Percentiles rank a stretch among this genome's conserved stretches.
These are phyloP conservation scores for Debaryomyces prosopidis DNA, from an alignment of 805 yeast genomes.

Conservation along the genomic window DNA sequence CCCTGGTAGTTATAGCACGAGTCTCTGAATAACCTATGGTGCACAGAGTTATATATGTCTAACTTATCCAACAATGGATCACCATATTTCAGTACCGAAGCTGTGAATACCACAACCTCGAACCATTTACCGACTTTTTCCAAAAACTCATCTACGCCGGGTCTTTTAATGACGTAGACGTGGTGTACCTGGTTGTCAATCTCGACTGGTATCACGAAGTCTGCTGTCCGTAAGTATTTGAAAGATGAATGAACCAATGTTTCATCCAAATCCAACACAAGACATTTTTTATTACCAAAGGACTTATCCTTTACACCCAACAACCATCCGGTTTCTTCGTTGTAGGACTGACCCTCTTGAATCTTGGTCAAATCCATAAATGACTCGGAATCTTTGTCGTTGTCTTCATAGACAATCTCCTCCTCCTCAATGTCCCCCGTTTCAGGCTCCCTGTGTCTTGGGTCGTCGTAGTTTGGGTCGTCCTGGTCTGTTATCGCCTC, in stretches of 20 bases:
- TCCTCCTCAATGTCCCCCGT: conserved; percentile 4
- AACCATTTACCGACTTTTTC: conserved; percentile 77
- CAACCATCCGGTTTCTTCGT: conserved; percentile 62
- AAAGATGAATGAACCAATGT: conserved; percentile 95
- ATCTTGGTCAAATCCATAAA: conserved; percentile 60
- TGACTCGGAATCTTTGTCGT: conserved; percentile 19
- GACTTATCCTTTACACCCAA: conserved; percentile 54
- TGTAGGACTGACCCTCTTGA: conserved; percentile 71
- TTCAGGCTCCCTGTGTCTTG: conserved; percentile 6
- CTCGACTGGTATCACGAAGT: conserved; percentile 96
- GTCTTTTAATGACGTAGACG: conserved; percentile 94
- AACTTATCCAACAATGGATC: conserved; percentile 90
- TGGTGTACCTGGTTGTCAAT: conserved; percentile 90
- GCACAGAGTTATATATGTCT: conserved; percentile 73
- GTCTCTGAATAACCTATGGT: conserved; percentile 92
- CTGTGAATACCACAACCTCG: conserved; percentile 97
- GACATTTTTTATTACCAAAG: conserved; percentile 72
- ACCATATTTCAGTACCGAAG: conserved; percentile 92
- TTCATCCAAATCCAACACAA: conserved; percentile 91
- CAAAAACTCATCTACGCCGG: conserved; percentile 96
- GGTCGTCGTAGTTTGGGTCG: not conserved
- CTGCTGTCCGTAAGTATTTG: conserved; percentile 88
- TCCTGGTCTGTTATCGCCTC: conserved; percentile 1
- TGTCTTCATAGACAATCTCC: conserved; percentile 6
- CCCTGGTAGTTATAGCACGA: conserved; percentile 93